Conservation (phyloP, 805 yeast genomes). For the Lipomyces yamadae region DNA sequence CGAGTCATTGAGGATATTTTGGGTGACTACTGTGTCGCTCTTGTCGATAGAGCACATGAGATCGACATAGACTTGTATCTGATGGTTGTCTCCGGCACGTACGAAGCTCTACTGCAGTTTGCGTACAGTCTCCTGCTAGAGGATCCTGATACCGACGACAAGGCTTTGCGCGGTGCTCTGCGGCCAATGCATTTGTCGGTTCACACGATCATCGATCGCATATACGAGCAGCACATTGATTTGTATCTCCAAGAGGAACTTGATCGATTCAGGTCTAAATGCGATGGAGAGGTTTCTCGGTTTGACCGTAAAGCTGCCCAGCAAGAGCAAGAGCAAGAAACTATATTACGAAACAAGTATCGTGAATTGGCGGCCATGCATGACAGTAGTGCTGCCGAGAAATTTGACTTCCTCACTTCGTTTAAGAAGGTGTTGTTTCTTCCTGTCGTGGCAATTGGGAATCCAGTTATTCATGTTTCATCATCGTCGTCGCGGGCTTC, state of each 20-base stretch:
- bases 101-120: constrained; percentile 36
- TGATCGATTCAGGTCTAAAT: constrained; percentile 39
- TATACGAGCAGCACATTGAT: constrained; percentile 42
- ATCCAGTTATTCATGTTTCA: constrained; percentile 9
- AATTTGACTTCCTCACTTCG: constrained; percentile 57
- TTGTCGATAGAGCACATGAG: constrained; percentile 38
- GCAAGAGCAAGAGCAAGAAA: constrained; percentile 56
- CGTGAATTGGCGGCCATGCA: constrained; percentile 17
- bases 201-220: constrained; percentile 37
- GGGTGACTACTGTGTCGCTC: constrained; percentile 38
- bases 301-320: constrained; percentile 48
- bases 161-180: constrained; percentile 10
- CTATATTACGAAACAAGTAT: constrained; percentile 56
- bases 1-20: constrained; percentile 48
- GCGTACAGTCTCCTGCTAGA: constrained; percentile 40
- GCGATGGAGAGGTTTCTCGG: constrained; percentile 41
- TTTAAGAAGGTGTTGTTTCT: constrained; percentile 55
- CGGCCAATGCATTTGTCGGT: constrained; percentile 34
- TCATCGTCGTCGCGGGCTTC: constrained; percentile 25
- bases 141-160: constrained; percentile 19
- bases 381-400: constrained; percentile 48
- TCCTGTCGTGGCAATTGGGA: constrained; percentile 43
- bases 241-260: constrained; percentile 44
- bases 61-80: constrained; percentile 43
- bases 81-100: constrained; percentile 49